Percentiles rank a stretch among this genome's conserved stretches.
phyloP scores from a whole-genome alignment of 768 basidiomycete species.

The Mycena vulgaris region DNA sequence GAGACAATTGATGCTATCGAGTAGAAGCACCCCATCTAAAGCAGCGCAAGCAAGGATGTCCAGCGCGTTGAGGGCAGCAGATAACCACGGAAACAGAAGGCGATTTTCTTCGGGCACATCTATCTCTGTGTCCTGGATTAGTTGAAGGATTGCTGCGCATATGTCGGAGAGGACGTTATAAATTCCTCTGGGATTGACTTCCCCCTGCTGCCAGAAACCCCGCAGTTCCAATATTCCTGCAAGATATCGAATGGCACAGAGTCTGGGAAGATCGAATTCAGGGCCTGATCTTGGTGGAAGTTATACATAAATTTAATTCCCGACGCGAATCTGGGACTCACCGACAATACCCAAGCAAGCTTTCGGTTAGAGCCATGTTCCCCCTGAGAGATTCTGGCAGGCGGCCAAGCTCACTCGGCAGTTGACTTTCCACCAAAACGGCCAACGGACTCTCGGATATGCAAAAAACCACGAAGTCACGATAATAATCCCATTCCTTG shows the following conservation, averaged over 20 bases:
- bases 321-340: not conserved
- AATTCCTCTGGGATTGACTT: not conserved
- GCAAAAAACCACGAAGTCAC: slow-evolving; percentile 14
- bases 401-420: slow-evolving; percentile 1
- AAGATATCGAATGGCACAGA: slow-evolving; percentile 20
- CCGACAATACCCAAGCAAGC: not conserved
- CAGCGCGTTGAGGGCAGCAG: not conserved
- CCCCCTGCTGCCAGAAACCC: not conserved
- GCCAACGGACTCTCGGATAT: not conserved
- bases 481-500: slow-evolving; percentile 14
- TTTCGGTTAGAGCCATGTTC: slow-evolving; percentile 12
- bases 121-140: slow-evolving; percentile 2
- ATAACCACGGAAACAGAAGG: not conserved
- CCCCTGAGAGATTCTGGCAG: not conserved
- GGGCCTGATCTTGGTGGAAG: not conserved
- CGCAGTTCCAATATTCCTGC: slow-evolving; percentile 15
- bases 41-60: slow-evolving; percentile 1
- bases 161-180: not conserved
- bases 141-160: not conserved
- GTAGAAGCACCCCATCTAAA: not conserved
- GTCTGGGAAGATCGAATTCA: not conserved
- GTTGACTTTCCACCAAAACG: not conserved
- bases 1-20: not conserved
- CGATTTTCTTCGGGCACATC: not conserved
- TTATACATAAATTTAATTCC: not conserved